phyloP scores from a whole-genome alignment of 257 asterid genomes.

The Ocimum tenuiflorum region DNA sequence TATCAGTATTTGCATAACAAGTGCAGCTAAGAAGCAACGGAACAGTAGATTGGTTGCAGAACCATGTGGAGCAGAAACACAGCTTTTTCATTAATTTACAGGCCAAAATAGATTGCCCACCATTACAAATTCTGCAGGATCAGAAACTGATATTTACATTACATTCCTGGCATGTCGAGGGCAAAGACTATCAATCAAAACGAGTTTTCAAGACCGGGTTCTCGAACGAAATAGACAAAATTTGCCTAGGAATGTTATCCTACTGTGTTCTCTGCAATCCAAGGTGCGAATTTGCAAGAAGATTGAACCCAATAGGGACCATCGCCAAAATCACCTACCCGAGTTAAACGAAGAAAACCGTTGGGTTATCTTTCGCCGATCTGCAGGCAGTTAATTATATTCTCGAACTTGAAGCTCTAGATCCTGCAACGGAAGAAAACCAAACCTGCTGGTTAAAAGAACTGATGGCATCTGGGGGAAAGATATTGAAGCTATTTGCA shows the following conservation, averaged over 20 bases:
- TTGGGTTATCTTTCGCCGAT: not conserved
- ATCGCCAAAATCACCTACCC: not conserved
- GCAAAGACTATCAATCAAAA: not conserved
- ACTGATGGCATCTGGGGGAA: too few species aligned
- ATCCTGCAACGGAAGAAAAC: slow-evolving; percentile 15
- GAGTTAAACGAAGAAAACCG: not conserved
- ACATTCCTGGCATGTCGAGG: not conserved
- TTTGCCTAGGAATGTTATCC: not conserved
- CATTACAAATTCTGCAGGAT: not conserved
- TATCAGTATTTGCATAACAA: too few species aligned
- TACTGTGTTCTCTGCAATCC: not conserved
- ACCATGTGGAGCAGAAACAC: too few species aligned
- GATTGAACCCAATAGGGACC: not conserved
- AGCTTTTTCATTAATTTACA: too few species aligned
- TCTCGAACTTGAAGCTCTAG: slow-evolving; percentile 24
- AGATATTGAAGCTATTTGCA: too few species aligned
- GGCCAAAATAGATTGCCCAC: not conserved
- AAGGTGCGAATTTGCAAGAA: not conserved
- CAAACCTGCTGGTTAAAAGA: slow-evolving; percentile 12
- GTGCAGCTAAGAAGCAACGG: too few species aligned
- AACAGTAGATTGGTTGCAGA: too few species aligned
- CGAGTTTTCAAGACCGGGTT: not conserved
- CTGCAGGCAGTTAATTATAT: slow-evolving; percentile 3
- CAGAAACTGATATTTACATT: not conserved
- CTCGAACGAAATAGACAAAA: not conserved